phyloP scores from a whole-genome alignment of 2,329 filamentous ascomycete species.

The Penicillium sp. region DNA sequence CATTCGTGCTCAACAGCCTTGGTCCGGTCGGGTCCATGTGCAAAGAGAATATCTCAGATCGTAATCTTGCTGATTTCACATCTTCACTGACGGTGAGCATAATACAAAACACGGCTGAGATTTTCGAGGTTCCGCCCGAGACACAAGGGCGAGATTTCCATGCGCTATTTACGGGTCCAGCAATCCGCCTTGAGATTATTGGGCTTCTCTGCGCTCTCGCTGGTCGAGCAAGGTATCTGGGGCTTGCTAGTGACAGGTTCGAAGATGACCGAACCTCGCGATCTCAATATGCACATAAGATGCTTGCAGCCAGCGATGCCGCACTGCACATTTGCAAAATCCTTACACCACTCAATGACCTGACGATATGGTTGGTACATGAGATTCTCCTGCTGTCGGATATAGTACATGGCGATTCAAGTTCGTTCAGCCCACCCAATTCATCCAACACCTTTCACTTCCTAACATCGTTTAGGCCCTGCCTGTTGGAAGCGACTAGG shows the following conservation, averaged over 20 bases:
- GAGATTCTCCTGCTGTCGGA: slow-evolving; percentile 38
- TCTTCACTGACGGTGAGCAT: slow-evolving; percentile 15
- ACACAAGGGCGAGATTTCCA: slow-evolving; percentile 37
- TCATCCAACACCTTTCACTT: background rate
- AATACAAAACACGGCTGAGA: slow-evolving; percentile 28
- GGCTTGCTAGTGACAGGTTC: slow-evolving; percentile 19
- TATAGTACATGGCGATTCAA: slow-evolving; percentile 38
- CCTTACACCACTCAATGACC: slow-evolving; percentile 40
- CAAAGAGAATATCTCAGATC: slow-evolving; percentile 8
- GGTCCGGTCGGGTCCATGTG: slow-evolving; percentile 17
- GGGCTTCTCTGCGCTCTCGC: slow-evolving; percentile 39
- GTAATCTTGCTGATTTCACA: slow-evolving; percentile 9
- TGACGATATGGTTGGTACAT: slow-evolving; percentile 30
- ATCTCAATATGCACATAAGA: slow-evolving; percentile 22
- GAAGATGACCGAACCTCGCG: slow-evolving; percentile 5
- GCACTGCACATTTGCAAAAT: slow-evolving; percentile 38
- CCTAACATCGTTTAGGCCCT: slow-evolving; percentile 15
- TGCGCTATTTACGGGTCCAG: slow-evolving; percentile 36
- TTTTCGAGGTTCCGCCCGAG: slow-evolving; percentile 20
- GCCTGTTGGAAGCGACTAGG: slow-evolving; percentile 27
- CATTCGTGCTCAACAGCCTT: slow-evolving; percentile 35
- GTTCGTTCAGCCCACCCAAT: slow-evolving; percentile 19
- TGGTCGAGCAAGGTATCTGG: slow-evolving; percentile 27
- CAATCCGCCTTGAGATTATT: slow-evolving; percentile 40
- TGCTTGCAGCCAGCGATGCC: slow-evolving; percentile 35